Percentiles rank a stretch among this genome's conserved stretches.
phyloP scores from a whole-genome alignment of 306 rosid genomes.

The Sophora flavescens region DNA sequence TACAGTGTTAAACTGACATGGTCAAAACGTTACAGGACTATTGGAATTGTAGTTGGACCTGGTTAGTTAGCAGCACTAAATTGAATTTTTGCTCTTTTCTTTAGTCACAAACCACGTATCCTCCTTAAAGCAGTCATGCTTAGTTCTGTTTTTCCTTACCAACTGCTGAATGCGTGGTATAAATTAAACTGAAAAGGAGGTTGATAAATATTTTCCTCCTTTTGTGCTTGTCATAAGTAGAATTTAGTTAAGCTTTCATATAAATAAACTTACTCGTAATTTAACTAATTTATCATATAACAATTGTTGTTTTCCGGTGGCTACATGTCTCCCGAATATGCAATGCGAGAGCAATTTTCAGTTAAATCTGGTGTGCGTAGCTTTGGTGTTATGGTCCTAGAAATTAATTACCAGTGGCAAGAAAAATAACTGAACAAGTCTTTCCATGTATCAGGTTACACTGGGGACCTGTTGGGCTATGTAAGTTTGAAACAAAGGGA shows the following conservation, averaged over 20 bases:
- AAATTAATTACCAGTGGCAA: slow-evolving; percentile 21
- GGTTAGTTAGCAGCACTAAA: slow-evolving; percentile 9
- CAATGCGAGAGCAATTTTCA: slow-evolving; percentile 29
- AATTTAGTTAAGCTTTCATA: not conserved
- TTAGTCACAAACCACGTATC: not conserved
- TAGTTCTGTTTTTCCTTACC: not conserved
- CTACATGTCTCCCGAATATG: slow-evolving; percentile 24
- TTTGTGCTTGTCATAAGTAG: not conserved
- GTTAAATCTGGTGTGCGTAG: slow-evolving; percentile 4
- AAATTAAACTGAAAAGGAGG: not conserved
- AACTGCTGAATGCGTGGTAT: not conserved
- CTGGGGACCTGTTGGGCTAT: slow-evolving; percentile 17
- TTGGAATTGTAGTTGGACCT: not conserved
- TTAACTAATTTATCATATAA: not conserved
- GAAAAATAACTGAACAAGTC: not conserved
- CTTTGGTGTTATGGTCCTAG: slow-evolving; percentile 20
- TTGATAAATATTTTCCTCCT: not conserved
- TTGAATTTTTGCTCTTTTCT: not conserved
- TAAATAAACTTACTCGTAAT: not conserved
- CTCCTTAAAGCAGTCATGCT: not conserved
- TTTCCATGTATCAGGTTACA: not conserved
- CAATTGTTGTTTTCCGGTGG: slow-evolving; percentile 10
- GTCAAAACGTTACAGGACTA: slow-evolving; percentile 14
- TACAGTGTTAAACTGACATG: slow-evolving; percentile 1
- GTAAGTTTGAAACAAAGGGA: slow-evolving; percentile 25